Base-by-base conservation (phyloP, 495 filamentous ascomycete species). In the Paragyromitra xinjiangensis region DNA sequence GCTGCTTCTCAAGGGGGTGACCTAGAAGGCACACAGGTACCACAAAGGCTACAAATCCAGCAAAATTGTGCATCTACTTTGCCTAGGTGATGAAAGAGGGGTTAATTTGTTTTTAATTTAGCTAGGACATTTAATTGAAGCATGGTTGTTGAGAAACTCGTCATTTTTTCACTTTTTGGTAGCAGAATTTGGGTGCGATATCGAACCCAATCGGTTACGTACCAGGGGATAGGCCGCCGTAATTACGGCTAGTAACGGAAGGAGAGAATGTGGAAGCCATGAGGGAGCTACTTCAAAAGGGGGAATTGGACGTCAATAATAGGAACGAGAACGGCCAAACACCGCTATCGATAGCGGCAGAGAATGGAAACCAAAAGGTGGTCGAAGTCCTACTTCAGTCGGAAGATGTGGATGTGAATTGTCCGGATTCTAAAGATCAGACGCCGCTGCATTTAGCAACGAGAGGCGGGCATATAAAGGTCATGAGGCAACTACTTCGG, bases 301-400 rank as follows among this genome's bases (percentile, higher is more conserved):
- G n/a, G 0, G 22, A 3, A 0, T 22, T 29, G 12, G 80, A 81
- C 22, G 24, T 69, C 26, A 53, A 83, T 42, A 50, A 44, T 9
- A 76, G 71, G n/a, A 75, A 83, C 53, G 50, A 29, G 9, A 56
- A 64, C 22, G 73, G 53, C 16, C 6, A 9, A 16, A 56, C 53
- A 26, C 22, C 53, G 2, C 22, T 56, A 26, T 56, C 48, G n/a
- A n/a, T n/a, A 6, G 48, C 48, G 19, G 53, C 22, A 1, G 76
- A 81, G 34, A 82, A 78, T 3, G 83, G 82, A 44, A 79, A 85
- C 68, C 66, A 69, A 8, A 78, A 22, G 5, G 78, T 84, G 37
- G 83, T 83, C 26, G 71, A 71, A 63, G 45, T 82, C 16, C 59
- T 83, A 5, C 58, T 83, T 0, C 62, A 71, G 19, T 12, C 14